Evolutionary conservation across 768 basidiomycete genomes (phyloP).

Genomic region (Tremella fuciformis): DNA sequence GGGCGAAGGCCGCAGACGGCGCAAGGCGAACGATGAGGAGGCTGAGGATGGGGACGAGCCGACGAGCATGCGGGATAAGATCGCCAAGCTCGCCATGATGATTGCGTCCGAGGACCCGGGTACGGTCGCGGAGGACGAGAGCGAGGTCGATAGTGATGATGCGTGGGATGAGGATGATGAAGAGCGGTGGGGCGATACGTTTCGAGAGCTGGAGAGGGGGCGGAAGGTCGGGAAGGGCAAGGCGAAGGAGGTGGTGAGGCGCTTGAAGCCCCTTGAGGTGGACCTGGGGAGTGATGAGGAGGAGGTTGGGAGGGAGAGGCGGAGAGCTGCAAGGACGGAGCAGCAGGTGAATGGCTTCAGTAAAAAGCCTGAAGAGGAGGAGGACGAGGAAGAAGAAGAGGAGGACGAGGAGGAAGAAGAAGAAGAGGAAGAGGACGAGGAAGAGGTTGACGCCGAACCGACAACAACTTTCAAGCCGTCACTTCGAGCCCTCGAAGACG

Average conservation of each 20-base stretch:
- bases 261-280: conserved; percentile 44
- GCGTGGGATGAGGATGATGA: conserved; percentile 53
- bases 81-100: conserved; percentile 49
- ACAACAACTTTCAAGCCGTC: conserved; percentile 1
- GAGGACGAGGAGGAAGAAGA: conserved; percentile 28
- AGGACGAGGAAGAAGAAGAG: conserved; percentile 23
- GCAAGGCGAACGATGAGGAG: conserved; percentile 26
- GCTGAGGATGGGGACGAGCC: conserved; percentile 52
- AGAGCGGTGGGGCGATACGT: conserved; percentile 50
- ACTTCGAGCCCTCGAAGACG: conserved; percentile 7
- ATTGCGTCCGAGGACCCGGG: conserved; percentile 46
- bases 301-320: conserved; percentile 35
- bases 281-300: conserved; percentile 57
- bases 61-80: conserved; percentile 49
- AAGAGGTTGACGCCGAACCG: conserved; percentile 22
- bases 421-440: conserved; percentile 30
- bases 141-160: conserved; percentile 52
- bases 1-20: conserved; percentile 3
- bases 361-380: conserved; percentile 16
- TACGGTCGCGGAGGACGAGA: conserved; percentile 43
- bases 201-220: conserved; percentile 41
- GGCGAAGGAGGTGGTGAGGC: conserved; percentile 39
- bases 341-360: conserved; percentile 49
- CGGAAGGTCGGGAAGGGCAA: conserved; percentile 33
- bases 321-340: conserved; percentile 51